A percentile compares a stretch with the other conserved stretches of the same genome.
Conservation (phyloP, 2,329 filamentous ascomycete species). For the Septoria linicola region DNA sequence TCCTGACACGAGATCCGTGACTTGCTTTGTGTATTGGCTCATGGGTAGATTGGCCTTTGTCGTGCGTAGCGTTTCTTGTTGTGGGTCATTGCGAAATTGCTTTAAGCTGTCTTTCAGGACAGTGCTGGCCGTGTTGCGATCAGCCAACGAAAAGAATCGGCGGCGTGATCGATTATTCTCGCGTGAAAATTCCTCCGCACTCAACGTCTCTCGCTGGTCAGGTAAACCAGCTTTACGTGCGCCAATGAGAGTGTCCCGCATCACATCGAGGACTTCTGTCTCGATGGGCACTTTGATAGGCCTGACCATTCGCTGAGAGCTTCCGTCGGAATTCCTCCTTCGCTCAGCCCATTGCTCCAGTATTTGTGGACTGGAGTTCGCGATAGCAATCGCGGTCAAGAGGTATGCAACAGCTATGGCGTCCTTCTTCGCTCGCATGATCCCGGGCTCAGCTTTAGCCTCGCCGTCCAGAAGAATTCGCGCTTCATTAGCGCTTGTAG, state of each 20-base stretch:
- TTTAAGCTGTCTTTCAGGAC: slow-evolving; percentile 20
- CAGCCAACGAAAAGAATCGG: slow-evolving; percentile 4
- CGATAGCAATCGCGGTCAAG: slow-evolving; percentile 40
- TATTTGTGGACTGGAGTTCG: slow-evolving; percentile 36
- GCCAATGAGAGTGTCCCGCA: slow-evolving; percentile 39
- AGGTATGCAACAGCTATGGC: slow-evolving; percentile 40
- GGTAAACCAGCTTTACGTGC: slow-evolving; percentile 40
- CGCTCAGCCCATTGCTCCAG: slow-evolving; percentile 38
- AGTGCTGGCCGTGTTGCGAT: slow-evolving; percentile 13
- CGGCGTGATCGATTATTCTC: not conserved
- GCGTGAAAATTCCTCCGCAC: slow-evolving; percentile 23
- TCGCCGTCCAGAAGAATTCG: slow-evolving; percentile 35
- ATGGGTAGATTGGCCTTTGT: slow-evolving; percentile 44
- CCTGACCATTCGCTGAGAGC: slow-evolving; percentile 35
- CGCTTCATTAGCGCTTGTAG: slow-evolving; percentile 19
- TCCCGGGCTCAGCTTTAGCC: slow-evolving; percentile 33
- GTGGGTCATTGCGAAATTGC: slow-evolving; percentile 24
- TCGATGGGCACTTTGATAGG: slow-evolving; percentile 35
- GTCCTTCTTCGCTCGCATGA: slow-evolving; percentile 38
- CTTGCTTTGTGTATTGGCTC: slow-evolving; percentile 27
- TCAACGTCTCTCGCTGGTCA: slow-evolving; percentile 30
- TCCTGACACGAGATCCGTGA: slow-evolving; percentile 34
- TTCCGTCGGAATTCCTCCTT: slow-evolving; percentile 34
- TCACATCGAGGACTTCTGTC: slow-evolving; percentile 36
- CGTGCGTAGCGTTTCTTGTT: slow-evolving; percentile 27